These are phyloP conservation scores for Asterella californica DNA, from an alignment of 225 moss, liverwort and hornwort species.

Conservation along the genomic window DNA sequence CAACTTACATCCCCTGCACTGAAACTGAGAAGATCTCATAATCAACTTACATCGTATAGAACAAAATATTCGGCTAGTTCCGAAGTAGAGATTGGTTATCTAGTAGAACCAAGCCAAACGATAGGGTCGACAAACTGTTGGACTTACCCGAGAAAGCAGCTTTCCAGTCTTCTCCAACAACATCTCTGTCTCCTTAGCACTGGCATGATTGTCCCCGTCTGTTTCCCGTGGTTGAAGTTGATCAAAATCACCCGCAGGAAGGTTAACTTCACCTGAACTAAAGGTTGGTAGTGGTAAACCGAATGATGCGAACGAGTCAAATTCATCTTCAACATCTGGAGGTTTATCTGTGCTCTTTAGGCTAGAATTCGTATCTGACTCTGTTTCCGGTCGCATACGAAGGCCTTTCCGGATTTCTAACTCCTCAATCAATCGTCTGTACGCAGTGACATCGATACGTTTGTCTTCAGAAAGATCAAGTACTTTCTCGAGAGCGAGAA, in stretches of 20 bases:
- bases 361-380: neutral
- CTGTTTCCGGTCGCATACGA: neutral
- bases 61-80: neutral
- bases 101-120: neutral
- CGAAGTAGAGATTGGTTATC: neutral
- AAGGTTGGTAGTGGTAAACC: constrained; percentile 13
- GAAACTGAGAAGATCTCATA: neutral
- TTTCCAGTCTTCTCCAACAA: constrained; percentile 76
- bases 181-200: constrained; percentile 52
- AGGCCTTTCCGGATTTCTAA: constrained; percentile 52
- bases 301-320: constrained; percentile 15
- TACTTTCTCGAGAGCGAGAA: constrained; percentile 69
- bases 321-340: constrained; percentile 24
- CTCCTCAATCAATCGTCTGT: constrained; percentile 68
- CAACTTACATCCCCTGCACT: too few species aligned
- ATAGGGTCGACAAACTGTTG: neutral
- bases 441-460: constrained; percentile 58
- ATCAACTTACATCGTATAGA: neutral
- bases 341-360: constrained; percentile 10
- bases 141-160: constrained; percentile 64
- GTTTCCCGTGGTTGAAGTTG: constrained; percentile 21
- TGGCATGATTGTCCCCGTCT: constrained; percentile 26
- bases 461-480: constrained; percentile 83
- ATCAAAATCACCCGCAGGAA: constrained; percentile 18
- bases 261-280: constrained; percentile 19